Percentiles rank a stretch among this genome's conserved stretches.
These are phyloP conservation scores for Carex littledalei DNA, from an alignment of 176 grass and related monocot genomes.

Conservation along the genomic window DNA sequence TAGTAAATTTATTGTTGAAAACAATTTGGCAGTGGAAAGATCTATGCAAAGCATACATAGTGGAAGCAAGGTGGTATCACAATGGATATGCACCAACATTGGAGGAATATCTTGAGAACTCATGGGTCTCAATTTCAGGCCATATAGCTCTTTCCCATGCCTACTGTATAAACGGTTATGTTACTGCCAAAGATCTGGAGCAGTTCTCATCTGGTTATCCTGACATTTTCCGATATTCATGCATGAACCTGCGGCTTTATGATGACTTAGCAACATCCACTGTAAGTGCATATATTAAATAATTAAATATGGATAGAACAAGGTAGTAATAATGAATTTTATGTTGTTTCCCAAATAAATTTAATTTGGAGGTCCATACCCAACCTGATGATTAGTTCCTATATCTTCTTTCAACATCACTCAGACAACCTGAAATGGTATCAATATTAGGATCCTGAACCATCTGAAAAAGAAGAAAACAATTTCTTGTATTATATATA, in stretches of 20 bases:
- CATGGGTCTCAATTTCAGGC: background rate
- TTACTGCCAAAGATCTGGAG: slow-evolving; percentile 8
- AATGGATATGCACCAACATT: slow-evolving; percentile 10
- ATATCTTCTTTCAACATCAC: background rate
- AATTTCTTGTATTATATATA: too few species aligned
- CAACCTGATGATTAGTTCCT: background rate
- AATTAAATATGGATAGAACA: background rate
- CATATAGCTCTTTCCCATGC: background rate
- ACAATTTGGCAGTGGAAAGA: slow-evolving; percentile 22
- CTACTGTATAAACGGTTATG: slow-evolving; percentile 3
- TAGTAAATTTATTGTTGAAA: background rate
- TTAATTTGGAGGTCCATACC: background rate
- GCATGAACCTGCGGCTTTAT: slow-evolving; percentile 4
- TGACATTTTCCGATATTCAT: background rate
- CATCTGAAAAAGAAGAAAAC: background rate
- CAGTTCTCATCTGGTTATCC: background rate
- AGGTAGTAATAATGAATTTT: background rate
- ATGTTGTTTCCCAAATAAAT: background rate
- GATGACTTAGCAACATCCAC: slow-evolving; percentile 27
- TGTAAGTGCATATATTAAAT: background rate
- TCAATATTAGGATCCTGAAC: background rate
- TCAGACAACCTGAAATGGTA: background rate
- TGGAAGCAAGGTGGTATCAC: slow-evolving; percentile 30
- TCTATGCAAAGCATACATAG: slow-evolving; percentile 24
- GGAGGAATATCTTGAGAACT: slow-evolving; percentile 28